A percentile compares a stretch with the other conserved stretches of the same genome.
Evolutionary conservation across 495 filamentous ascomycete species (phyloP).

Genomic region (Aspergillus bertholletiae): DNA sequence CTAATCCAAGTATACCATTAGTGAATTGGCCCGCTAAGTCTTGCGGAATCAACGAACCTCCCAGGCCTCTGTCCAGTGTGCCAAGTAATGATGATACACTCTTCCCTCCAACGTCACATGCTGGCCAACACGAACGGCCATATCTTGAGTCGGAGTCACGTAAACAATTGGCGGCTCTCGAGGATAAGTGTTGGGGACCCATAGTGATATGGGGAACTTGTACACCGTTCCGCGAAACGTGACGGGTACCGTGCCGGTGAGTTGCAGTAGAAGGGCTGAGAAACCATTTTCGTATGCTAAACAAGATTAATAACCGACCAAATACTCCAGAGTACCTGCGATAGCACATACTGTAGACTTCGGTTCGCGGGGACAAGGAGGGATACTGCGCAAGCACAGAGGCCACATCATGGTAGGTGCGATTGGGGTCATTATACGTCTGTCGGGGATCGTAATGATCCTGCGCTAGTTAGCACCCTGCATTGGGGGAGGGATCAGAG

Average conservation of each 20-base stretch:
- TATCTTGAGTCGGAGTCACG: constrained; percentile 81
- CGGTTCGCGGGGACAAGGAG: constrained; percentile 82
- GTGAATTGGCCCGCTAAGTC: background rate
- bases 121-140: constrained; percentile 87
- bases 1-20: constrained; percentile 36
- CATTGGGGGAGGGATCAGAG: background rate
- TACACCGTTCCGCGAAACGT: constrained; percentile 85
- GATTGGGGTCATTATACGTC: constrained; percentile 87
- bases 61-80: constrained; percentile 83
- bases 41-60: constrained; percentile 61
- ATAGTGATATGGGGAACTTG: constrained; percentile 86
- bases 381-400: constrained; percentile 78
- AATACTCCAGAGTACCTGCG: background rate
- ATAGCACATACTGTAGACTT: constrained; percentile 79
- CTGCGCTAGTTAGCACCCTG: constrained; percentile 41
- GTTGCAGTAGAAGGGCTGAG: constrained; percentile 81
- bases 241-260: constrained; percentile 84
- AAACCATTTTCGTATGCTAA: constrained; percentile 85
- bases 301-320: background rate
- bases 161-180: constrained; percentile 80
- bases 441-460: constrained; percentile 89
- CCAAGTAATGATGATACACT: constrained; percentile 93
- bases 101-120: constrained; percentile 93
- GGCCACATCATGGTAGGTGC: constrained; percentile 88
- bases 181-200: constrained; percentile 94